These are phyloP conservation scores for Stephanodiscus triporus DNA, from an alignment of 108 stramenopile genomes.

Conservation along the genomic window DNA sequence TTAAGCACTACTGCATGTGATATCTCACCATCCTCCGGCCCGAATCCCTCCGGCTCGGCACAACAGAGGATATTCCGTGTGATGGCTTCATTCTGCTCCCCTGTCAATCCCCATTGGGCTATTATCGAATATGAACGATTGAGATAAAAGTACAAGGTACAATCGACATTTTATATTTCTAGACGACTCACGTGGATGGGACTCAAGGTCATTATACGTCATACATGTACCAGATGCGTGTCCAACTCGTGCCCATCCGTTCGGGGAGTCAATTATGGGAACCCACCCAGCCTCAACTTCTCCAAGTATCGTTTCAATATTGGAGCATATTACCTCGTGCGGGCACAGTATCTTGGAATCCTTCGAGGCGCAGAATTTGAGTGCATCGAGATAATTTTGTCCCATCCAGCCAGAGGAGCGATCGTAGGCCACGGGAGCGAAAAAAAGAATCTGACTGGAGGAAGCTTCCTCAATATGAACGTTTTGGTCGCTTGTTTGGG, in stretches of 20 bases:
- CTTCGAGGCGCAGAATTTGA: constrained; percentile 17
- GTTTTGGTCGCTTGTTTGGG: not conserved
- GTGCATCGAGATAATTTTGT: constrained; percentile 14
- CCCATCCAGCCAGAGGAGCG: constrained; percentile 22
- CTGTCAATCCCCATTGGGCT: constrained; percentile 31
- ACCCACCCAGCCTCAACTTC: constrained; percentile 16
- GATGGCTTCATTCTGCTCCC: constrained; percentile 10
- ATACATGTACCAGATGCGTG: constrained; percentile 21
- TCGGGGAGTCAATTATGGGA: constrained; percentile 27
- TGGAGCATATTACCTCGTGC: constrained; percentile 5
- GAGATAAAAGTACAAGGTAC: too few relatives aligned
- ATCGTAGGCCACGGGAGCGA: constrained; percentile 16
- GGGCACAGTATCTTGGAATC: constrained; percentile 13
- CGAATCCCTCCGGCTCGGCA: constrained; percentile 13
- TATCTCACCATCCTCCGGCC: not conserved
- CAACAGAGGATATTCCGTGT: constrained; percentile 27
- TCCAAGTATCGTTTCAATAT: constrained; percentile 5
- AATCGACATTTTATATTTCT: too few relatives aligned
- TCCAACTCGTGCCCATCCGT: constrained; percentile 39
- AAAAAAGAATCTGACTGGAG: too few relatives aligned
- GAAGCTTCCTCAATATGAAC: too few relatives aligned
- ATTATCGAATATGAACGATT: too few relatives aligned
- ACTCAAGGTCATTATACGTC: constrained; percentile 25
- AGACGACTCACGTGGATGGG: constrained; percentile 6
- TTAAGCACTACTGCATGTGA: not conserved